Conservation (phyloP, 805 yeast species). For the Lipomyces orientalis region DNA sequence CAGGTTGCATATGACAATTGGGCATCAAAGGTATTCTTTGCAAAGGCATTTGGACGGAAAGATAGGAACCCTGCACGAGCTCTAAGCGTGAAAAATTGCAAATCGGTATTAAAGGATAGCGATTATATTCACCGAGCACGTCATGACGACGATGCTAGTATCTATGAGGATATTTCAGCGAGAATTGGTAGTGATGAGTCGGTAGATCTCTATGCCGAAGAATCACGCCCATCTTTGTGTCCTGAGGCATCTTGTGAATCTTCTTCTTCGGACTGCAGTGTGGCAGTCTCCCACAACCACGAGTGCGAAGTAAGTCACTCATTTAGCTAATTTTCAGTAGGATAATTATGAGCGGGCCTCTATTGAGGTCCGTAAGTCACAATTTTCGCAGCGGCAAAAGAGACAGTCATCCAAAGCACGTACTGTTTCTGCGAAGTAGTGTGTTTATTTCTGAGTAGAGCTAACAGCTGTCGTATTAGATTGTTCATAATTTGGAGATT, state of each 20-base stretch:
- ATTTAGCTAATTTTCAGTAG: background rate
- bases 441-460: background rate
- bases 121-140: slow-evolving; percentile 1
- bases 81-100: background rate
- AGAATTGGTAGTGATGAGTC: background rate
- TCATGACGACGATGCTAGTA: slow-evolving; percentile 2
- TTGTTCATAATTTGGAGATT: background rate
- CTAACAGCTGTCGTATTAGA: slow-evolving; percentile 2
- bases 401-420: background rate
- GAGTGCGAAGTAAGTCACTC: slow-evolving; percentile 3
- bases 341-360: background rate
- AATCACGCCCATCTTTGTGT: background rate
- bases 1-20: slow-evolving; percentile 4
- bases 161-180: background rate
- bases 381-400: background rate
- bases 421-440: background rate
- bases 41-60: slow-evolving; percentile 1
- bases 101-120: background rate
- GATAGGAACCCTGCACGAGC: background rate
- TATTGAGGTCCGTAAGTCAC: background rate
- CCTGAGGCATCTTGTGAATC: background rate
- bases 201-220: background rate
- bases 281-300: background rate
- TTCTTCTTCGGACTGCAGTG: background rate
- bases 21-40: background rate